phyloP scores from a whole-genome alignment of 1,284 basidiomycete genomes.

The Trichosporon sp. region DNA sequence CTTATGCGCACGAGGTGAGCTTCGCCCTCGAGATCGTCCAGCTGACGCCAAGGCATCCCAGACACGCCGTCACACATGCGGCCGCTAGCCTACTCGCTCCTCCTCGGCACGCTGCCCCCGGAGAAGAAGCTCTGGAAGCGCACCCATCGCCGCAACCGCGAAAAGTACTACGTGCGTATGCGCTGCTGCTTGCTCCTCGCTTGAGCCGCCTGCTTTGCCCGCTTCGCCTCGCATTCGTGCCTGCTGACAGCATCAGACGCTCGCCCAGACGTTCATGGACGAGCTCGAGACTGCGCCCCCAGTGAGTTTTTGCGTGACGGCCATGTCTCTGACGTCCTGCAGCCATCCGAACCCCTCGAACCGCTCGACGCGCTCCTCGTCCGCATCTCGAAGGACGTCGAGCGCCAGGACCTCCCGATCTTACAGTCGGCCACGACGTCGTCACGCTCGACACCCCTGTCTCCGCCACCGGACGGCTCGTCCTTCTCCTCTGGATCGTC shows the following conservation, averaged over 20 bases:
- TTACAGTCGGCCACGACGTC: conserved; percentile 26
- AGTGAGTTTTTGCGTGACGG: conserved; percentile 17
- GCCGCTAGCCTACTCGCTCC: conserved; percentile 42
- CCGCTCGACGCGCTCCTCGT: conserved; percentile 33
- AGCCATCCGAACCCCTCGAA: conserved; percentile 29
- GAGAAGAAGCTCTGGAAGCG: conserved; percentile 40
- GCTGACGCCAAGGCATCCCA: conserved; percentile 39
- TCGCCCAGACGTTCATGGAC: conserved; percentile 32
- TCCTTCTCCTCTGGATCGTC: conserved; percentile 17
- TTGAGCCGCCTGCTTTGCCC: not conserved
- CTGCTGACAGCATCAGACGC: conserved; percentile 21
- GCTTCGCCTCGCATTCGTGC: not conserved
- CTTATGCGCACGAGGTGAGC: conserved; percentile 41
- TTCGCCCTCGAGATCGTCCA: not conserved
- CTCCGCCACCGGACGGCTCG: conserved; percentile 10
- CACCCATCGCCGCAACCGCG: conserved; percentile 22
- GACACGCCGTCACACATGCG: conserved; percentile 43
- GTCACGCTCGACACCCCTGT: conserved; percentile 26
- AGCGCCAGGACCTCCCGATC: conserved; percentile 36
- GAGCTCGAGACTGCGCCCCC: conserved; percentile 25
- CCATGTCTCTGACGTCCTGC: not conserved
- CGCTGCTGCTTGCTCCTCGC: not conserved
- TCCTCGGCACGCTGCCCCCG: conserved; percentile 36
- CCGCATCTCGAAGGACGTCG: conserved; percentile 40
- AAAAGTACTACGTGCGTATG: conserved; percentile 38